Conservation (phyloP, 78 protist species). For the Isochrysis galbana region DNA sequence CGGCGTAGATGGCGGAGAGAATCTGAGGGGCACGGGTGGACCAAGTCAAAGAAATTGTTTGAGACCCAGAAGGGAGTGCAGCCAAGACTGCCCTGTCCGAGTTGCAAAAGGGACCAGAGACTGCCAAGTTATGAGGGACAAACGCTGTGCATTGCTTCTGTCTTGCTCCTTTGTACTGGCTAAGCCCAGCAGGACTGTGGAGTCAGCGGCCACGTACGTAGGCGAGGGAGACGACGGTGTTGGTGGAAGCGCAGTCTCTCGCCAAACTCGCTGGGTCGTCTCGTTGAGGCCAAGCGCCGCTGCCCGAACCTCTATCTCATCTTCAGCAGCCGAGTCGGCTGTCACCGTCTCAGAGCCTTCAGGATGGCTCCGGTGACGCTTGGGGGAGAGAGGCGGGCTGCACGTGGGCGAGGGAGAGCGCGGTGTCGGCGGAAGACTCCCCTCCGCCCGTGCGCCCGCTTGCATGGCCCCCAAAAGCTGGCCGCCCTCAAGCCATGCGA, state of each 20-base stretch:
- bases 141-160: too few relatives aligned
- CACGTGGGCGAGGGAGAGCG: conserved; percentile 11
- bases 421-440: not conserved
- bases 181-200: too few relatives aligned
- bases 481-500: not conserved
- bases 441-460: not conserved
- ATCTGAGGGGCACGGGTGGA: not conserved
- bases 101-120: too few relatives aligned
- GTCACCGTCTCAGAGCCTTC: not conserved
- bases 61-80: too few relatives aligned
- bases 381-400: not conserved
- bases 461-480: not conserved
- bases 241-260: not conserved
- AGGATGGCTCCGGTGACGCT: not conserved
- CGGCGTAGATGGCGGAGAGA: not conserved
- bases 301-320: not conserved
- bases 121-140: too few relatives aligned
- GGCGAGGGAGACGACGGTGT: conserved; percentile 7
- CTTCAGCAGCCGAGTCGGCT: not conserved
- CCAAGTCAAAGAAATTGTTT: too few relatives aligned
- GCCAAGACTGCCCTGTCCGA: too few relatives aligned
- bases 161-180: too few relatives aligned
- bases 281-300: conserved; percentile 18
- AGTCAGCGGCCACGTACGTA: not conserved
- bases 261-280: conserved; percentile 2